Conservation (phyloP, 129 eudicot species). For the Tagetes erecta region DNA sequence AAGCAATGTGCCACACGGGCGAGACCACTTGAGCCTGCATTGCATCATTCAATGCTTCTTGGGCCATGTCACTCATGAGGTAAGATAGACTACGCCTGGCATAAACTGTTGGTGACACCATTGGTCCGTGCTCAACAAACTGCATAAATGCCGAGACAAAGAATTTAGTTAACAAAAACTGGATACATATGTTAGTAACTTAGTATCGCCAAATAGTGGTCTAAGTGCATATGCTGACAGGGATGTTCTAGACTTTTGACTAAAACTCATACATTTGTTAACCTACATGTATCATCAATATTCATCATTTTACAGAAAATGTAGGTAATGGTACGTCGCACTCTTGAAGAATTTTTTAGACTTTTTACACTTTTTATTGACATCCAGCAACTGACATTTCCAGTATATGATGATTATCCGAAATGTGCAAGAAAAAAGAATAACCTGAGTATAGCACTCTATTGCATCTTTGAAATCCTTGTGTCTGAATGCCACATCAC, state of each 20-base stretch:
- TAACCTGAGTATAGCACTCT: slow-evolving; percentile 65
- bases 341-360: background rate
- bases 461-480: slow-evolving; percentile 59
- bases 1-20: slow-evolving; percentile 77
- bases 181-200: background rate
- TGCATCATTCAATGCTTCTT: slow-evolving; percentile 67
- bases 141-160: slow-evolving; percentile 25
- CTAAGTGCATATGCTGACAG: background rate
- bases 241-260: slow-evolving; percentile 14
- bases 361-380: background rate
- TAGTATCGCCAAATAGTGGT: background rate
- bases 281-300: background rate
- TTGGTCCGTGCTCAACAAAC: slow-evolving; percentile 63
- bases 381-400: background rate
- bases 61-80: slow-evolving; percentile 64
- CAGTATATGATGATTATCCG: background rate
- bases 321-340: background rate
- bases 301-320: background rate
- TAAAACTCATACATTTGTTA: background rate
- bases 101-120: slow-evolving; percentile 68
- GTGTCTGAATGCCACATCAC: slow-evolving; percentile 57
- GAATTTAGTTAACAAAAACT: background rate
- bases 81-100: slow-evolving; percentile 73
- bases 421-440: slow-evolving; percentile 8
- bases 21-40: slow-evolving; percentile 70